Evolutionary conservation across 108 stramenopile genomes (phyloP), one percentile per base, ranked within the genome.

Genomic region (Epithemia pelagica): DNA sequence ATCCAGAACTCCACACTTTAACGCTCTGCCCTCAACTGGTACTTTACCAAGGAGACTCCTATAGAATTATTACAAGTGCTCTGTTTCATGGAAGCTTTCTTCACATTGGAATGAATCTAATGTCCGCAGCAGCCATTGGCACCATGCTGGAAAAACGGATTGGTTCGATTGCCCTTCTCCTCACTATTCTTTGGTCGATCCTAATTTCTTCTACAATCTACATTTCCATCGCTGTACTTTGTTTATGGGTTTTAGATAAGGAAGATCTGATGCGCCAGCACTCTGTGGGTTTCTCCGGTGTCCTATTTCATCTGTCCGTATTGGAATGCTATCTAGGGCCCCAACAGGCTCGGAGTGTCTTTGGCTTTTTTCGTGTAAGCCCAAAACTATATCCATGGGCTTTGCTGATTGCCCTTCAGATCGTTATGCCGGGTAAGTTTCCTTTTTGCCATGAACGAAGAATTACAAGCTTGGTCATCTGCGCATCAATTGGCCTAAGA

Each of bases 31-130:
- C 91, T 8, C 67, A 80, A 7, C 52, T 65, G 22, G 70, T 95
- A 0, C 25, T 92, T 1, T 78, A 83, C 57, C 62, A 64, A 24
- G 58, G 63, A 54, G 83, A 96, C 62, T 78, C 74, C 63, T 91
- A 92, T 62, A 79, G 96, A 20, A 65, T 95, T 29, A 26, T 90
- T 21, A 84, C 93, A 8, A 82, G 82, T 25, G 70, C 82, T 0
- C 66, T 95, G 58, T 84, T 93, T 70, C 96, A 97, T 74, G 92
- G 79, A 1, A 81, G 71, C 58, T 27, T 94, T n/a, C 65, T 94
- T 79, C 96, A 97, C 69, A 89, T 97, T 55, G 90, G 69, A 2
- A 86, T 95, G 86, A 97, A 97, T 66, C 88, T 94, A 89, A 79
- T 90, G 74, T 87, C 90, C 18, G 77, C 88, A 0, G 66, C 76